These are phyloP conservation scores for Diaporthe sp. DNA, from an alignment of 2,329 filamentous ascomycete species.

Conservation along the genomic window DNA sequence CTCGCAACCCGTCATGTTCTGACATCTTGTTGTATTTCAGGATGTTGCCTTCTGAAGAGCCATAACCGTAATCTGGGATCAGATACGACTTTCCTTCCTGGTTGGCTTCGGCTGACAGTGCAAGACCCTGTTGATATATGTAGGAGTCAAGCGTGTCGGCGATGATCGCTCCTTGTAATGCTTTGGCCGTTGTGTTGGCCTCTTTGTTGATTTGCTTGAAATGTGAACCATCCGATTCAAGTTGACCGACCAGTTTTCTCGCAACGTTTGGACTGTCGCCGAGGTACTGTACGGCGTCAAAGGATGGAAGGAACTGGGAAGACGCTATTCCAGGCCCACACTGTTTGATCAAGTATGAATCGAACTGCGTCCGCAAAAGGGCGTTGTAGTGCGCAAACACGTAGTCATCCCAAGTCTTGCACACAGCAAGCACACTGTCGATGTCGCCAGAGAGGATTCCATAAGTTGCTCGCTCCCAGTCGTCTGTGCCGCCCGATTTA, in stretches of 20 bases:
- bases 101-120: constrained; percentile 64
- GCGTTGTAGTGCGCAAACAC: constrained; percentile 91
- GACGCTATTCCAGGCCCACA: constrained; percentile 68
- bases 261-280: constrained; percentile 67
- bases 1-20: constrained; percentile 75
- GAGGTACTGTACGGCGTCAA: constrained; percentile 75
- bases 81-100: constrained; percentile 56
- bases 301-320: constrained; percentile 70
- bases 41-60: constrained; percentile 54
- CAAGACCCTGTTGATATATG: constrained; percentile 71
- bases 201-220: constrained; percentile 66
- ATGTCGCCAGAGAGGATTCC: constrained; percentile 91
- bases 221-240: constrained; percentile 64
- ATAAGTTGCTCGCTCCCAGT: constrained; percentile 91
- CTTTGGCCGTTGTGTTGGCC: constrained; percentile 76
- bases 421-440: constrained; percentile 81
- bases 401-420: constrained; percentile 86
- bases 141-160: constrained; percentile 71
- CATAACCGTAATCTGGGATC: constrained; percentile 56
- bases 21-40: constrained; percentile 67
- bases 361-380: constrained; percentile 84
- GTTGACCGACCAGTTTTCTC: constrained; percentile 70
- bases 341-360: constrained; percentile 74
- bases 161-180: constrained; percentile 82
- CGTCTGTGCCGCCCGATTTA: constrained; percentile 77